Conservation (phyloP, 2,329 filamentous ascomycete genomes). For the Claviceps monticola region DNA sequence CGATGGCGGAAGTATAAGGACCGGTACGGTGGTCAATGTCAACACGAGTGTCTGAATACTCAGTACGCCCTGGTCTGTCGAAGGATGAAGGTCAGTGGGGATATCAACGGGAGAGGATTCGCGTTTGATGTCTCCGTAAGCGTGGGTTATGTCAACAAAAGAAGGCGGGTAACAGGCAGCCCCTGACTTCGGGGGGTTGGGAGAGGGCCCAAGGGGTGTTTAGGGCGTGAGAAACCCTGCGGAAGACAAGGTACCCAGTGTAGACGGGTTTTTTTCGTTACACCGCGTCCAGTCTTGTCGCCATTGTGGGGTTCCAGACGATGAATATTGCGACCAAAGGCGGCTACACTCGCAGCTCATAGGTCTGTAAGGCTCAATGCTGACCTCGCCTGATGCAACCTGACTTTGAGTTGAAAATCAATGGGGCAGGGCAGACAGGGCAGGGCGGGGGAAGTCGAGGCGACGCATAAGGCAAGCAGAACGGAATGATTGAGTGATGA, state of each 20-base stretch:
- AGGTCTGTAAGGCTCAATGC: conserved; percentile 1
- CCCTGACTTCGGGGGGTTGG: conserved; percentile 10
- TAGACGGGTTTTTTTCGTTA: background rate
- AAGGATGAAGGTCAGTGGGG: conserved; percentile 6
- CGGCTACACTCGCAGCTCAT: background rate
- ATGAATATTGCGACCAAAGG: background rate
- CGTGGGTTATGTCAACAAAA: conserved; percentile 12
- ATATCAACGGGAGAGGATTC: conserved; percentile 7
- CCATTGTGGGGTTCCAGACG: background rate
- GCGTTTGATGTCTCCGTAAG: conserved; percentile 11
- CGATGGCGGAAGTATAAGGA: conserved; percentile 38
- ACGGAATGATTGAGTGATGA: background rate
- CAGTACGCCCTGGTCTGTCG: conserved; percentile 21
- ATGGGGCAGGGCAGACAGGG: background rate
- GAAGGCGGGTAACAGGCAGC: conserved; percentile 5
- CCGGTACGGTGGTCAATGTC: conserved; percentile 44
- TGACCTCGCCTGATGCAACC: background rate
- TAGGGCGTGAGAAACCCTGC: conserved; percentile 3
- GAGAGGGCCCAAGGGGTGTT: background rate
- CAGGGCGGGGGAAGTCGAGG: background rate
- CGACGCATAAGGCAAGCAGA: background rate
- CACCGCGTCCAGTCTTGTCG: conserved; percentile 3
- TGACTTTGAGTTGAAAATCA: background rate
- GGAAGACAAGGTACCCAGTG: conserved; percentile 3
- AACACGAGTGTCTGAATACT: conserved; percentile 51